phyloP scores from a whole-genome alignment of 2,329 filamentous ascomycete species.

The Ambrosiella xylebori region DNA sequence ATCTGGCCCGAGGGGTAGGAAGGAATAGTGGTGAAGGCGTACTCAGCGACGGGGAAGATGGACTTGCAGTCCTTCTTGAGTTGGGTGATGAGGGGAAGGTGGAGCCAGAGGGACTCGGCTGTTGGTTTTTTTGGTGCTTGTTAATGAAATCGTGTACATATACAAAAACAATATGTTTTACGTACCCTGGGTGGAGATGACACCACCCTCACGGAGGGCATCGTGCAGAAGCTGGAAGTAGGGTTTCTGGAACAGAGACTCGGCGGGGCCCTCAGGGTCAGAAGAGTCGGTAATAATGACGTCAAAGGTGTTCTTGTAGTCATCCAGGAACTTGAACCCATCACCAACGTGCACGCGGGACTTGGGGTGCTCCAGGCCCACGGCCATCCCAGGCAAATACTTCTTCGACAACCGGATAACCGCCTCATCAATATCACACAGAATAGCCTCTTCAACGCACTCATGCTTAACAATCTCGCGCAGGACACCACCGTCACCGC shows the following conservation, averaged over 20 bases:
- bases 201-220: conserved; percentile 83
- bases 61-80: conserved; percentile 94
- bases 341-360: conserved; percentile 86
- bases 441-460: conserved; percentile 81
- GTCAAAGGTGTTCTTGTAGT: conserved; percentile 94
- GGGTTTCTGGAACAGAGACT: conserved; percentile 93
- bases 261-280: conserved; percentile 90
- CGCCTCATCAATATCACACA: conserved; percentile 98
- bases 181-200: conserved; percentile 96
- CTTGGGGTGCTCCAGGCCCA: conserved; percentile 86
- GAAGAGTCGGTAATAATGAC: conserved; percentile 99
- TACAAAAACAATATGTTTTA: conserved; percentile 41
- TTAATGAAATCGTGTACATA: not conserved
- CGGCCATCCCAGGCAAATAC: conserved; percentile 86
- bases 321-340: conserved; percentile 94
- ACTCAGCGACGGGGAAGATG: conserved; percentile 95
- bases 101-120: conserved; percentile 99
- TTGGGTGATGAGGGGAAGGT: conserved; percentile 80
- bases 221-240: conserved; percentile 91
- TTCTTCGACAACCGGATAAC: conserved; percentile 97
- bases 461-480: conserved; percentile 99
- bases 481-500: conserved; percentile 91
- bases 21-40: conserved; percentile 97
- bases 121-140: conserved; percentile 10
- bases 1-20: conserved; percentile 99